Conservation (phyloP, 345 rosid species). For the Gossypium rotundifolium region DNA sequence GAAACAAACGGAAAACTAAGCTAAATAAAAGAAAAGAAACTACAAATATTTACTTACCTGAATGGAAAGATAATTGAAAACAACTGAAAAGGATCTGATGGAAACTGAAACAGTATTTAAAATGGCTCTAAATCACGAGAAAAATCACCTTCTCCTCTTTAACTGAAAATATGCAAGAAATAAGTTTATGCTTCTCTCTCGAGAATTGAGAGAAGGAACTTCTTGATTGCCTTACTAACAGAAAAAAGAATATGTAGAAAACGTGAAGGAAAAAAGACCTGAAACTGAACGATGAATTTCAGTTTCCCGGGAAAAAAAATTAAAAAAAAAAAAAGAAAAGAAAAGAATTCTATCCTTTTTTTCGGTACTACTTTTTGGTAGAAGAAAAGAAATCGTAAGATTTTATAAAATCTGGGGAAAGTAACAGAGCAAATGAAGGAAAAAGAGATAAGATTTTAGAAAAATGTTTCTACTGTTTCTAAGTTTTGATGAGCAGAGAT, state of each 20-base stretch:
- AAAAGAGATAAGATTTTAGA: not conserved
- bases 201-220: constrained; percentile 8
- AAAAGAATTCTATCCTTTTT: not conserved
- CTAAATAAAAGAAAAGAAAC: constrained; percentile 1
- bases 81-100: constrained; percentile 16
- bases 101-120: not conserved
- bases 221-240: constrained; percentile 21
- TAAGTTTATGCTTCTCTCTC: not conserved
- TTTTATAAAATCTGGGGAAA: not conserved
- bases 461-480: not conserved
- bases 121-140: constrained; percentile 21
- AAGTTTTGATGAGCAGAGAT: not conserved
- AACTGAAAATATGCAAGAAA: not conserved
- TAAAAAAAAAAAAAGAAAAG: not conserved
- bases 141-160: constrained; percentile 8
- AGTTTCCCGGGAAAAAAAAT: not conserved
- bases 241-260: not conserved
- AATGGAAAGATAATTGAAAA: constrained; percentile 3
- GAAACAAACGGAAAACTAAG: constrained; percentile 7
- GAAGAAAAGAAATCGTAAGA: not conserved
- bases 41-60: constrained; percentile 22
- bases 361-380: not conserved
- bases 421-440: not conserved
- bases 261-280: constrained; percentile 10
- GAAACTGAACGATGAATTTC: constrained; percentile 1